A percentile compares a stretch with the other conserved stretches of the same genome.
These are phyloP conservation scores for Echites panduratus DNA, from an alignment of 257 asterid species.

Conservation along the genomic window DNA sequence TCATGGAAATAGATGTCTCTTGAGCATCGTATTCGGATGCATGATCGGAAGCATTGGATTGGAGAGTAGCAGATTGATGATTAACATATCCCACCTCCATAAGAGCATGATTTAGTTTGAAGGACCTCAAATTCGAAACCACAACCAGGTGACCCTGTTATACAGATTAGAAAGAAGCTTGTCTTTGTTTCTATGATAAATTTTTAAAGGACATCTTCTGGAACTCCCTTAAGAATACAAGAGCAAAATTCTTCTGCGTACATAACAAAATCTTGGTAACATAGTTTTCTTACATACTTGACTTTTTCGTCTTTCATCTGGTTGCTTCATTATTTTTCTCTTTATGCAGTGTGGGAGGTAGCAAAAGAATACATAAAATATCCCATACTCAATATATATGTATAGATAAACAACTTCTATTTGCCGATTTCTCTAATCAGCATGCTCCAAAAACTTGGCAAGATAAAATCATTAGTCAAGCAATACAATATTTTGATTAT, in stretches of 20 bases:
- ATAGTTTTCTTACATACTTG: no score
- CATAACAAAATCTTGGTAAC: no score
- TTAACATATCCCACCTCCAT: slow-evolving; percentile 83
- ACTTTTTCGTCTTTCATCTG: neutral
- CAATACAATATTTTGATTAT: slow-evolving; percentile 1
- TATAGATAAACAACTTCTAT: neutral
- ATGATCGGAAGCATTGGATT: slow-evolving; percentile 30
- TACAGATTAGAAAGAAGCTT: slow-evolving; percentile 20
- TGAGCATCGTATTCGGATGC: slow-evolving; percentile 39
- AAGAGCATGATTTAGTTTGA: slow-evolving; percentile 85
- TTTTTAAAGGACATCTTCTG: neutral
- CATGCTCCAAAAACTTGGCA: neutral
- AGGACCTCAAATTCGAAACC: slow-evolving; percentile 61
- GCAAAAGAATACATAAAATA: neutral
- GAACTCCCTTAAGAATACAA: no score
- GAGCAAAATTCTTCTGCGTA: no score
- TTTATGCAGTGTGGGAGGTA: neutral
- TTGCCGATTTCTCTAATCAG: neutral
- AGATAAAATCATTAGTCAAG: neutral
- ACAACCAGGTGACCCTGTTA: slow-evolving; percentile 87
- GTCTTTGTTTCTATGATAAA: slow-evolving; percentile 7
- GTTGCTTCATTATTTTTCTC: neutral
- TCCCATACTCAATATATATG: neutral
- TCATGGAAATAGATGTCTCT: slow-evolving; percentile 74
- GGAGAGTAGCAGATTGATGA: slow-evolving; percentile 58